These are phyloP conservation scores for Zymoseptoria brevis DNA, from an alignment of 2,329 filamentous ascomycete species.

Conservation along the genomic window DNA sequence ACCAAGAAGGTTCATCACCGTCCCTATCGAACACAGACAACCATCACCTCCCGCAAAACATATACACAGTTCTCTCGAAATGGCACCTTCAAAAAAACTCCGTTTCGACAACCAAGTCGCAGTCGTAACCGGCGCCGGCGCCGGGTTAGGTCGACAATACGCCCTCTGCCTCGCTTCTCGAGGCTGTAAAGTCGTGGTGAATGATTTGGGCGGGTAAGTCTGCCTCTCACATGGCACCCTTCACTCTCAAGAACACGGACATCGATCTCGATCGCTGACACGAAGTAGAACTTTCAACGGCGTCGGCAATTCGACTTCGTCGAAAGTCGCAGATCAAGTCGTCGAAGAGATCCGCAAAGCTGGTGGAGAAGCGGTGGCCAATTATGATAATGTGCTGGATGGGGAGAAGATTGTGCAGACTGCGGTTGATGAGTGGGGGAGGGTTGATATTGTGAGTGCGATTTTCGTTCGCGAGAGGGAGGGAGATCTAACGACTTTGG, in stretches of 20 bases:
- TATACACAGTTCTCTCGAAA: background rate
- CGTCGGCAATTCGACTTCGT: slow-evolving; percentile 72
- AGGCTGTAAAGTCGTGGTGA: slow-evolving; percentile 88
- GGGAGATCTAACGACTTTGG: no score
- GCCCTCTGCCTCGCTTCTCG: slow-evolving; percentile 80
- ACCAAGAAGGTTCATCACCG: background rate
- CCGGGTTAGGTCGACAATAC: slow-evolving; percentile 72
- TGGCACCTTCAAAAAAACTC: slow-evolving; percentile 36
- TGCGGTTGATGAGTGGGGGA: slow-evolving; percentile 68
- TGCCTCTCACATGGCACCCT: background rate
- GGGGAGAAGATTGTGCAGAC: slow-evolving; percentile 90
- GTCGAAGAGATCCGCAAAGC: slow-evolving; percentile 73
- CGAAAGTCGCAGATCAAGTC: slow-evolving; percentile 62
- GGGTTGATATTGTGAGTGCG: slow-evolving; percentile 75
- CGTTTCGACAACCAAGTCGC: slow-evolving; percentile 81
- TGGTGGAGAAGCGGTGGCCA: slow-evolving; percentile 89
- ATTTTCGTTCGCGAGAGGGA: no score
- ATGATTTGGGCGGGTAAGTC: slow-evolving; percentile 64
- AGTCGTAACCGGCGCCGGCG: slow-evolving; percentile 75
- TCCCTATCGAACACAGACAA: no score
- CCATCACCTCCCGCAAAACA: no score
- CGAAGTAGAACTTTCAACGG: slow-evolving; percentile 65
- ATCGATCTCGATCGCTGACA: no score
- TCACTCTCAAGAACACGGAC: no score
- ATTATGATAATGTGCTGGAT: slow-evolving; percentile 88